Evolutionary conservation across 2,329 filamentous ascomycete genomes (phyloP).

Genomic region (Trichoderma koningii): DNA sequence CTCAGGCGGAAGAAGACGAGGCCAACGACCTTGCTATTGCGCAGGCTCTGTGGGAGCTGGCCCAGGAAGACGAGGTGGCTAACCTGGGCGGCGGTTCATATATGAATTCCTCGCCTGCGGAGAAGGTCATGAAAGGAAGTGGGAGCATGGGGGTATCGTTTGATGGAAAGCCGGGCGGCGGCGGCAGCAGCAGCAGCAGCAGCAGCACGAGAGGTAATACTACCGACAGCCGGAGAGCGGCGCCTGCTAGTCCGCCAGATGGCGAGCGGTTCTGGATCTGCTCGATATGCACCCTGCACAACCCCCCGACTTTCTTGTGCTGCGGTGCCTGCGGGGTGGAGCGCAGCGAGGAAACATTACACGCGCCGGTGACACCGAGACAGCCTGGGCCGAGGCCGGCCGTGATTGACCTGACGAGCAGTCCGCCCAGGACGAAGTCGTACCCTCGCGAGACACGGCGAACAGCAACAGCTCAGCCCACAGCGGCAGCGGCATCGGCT

Average conservation of each 20-base stretch:
- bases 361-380: slow-evolving; percentile 27
- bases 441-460: slow-evolving; percentile 13
- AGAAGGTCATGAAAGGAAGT: slow-evolving; percentile 47
- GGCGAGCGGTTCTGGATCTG: slow-evolving; percentile 51
- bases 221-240: neutral
- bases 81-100: slow-evolving; percentile 8
- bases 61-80: slow-evolving; percentile 60
- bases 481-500: slow-evolving; percentile 20
- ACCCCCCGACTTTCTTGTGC: slow-evolving; percentile 51
- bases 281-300: slow-evolving; percentile 58
- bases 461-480: slow-evolving; percentile 25
- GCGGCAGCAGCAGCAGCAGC: neutral
- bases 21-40: slow-evolving; percentile 87
- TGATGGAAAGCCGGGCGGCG: neutral
- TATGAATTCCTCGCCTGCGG: slow-evolving; percentile 16
- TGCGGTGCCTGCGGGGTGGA: slow-evolving; percentile 60
- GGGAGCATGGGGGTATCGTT: slow-evolving; percentile 32
- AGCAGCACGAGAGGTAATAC: neutral
- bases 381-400: slow-evolving; percentile 27
- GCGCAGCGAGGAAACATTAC: slow-evolving; percentile 34
- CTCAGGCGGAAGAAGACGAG: slow-evolving; percentile 82
- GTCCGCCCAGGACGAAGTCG: slow-evolving; percentile 33
- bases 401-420: slow-evolving; percentile 42
- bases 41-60: slow-evolving; percentile 80
- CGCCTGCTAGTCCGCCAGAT: neutral